A percentile compares a stretch with the other conserved stretches of the same genome.
These are phyloP conservation scores for Trichoderma citrinoviride DNA, from an alignment of 2,329 filamentous ascomycete species.

Conservation along the genomic window DNA sequence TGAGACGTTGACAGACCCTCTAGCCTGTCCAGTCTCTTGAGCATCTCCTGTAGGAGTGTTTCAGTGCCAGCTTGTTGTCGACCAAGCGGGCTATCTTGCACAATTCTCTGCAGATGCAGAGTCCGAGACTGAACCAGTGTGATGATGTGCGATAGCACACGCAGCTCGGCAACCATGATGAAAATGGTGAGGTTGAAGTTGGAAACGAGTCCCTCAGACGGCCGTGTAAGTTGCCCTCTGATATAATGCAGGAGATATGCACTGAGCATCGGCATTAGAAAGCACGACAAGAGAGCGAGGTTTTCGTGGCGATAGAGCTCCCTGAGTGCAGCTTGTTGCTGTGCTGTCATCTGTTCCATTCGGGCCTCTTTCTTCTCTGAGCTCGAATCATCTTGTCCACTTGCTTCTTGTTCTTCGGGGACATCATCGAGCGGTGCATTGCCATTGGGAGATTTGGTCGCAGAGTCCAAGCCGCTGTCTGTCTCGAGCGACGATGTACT, in stretches of 20 bases:
- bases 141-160: conserved; percentile 77
- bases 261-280: conserved; percentile 73
- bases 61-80: conserved; percentile 31
- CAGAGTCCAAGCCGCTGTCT: conserved; percentile 42
- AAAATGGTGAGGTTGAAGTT: conserved; percentile 94
- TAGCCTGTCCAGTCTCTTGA: conserved; percentile 65
- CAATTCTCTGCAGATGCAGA: conserved; percentile 74
- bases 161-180: conserved; percentile 79
- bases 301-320: conserved; percentile 75
- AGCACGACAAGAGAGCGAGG: conserved; percentile 72
- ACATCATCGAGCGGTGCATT: conserved; percentile 41
- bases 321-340: conserved; percentile 44
- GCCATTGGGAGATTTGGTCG: conserved; percentile 23
- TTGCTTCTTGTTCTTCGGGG: conserved; percentile 42
- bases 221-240: conserved; percentile 74
- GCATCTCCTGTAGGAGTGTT: conserved; percentile 55
- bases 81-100: conserved; percentile 51
- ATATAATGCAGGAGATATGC: conserved; percentile 82
- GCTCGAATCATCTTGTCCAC: conserved; percentile 24
- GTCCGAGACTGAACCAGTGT: conserved; percentile 77
- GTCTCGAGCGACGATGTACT: conserved; percentile 43
- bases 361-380: neutral
- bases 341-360: conserved; percentile 22
- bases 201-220: conserved; percentile 82
- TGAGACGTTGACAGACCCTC: conserved; percentile 51